These are phyloP conservation scores for Beverwykella pulmonaria DNA, from an alignment of 495 filamentous ascomycete species.

Conservation along the genomic window DNA sequence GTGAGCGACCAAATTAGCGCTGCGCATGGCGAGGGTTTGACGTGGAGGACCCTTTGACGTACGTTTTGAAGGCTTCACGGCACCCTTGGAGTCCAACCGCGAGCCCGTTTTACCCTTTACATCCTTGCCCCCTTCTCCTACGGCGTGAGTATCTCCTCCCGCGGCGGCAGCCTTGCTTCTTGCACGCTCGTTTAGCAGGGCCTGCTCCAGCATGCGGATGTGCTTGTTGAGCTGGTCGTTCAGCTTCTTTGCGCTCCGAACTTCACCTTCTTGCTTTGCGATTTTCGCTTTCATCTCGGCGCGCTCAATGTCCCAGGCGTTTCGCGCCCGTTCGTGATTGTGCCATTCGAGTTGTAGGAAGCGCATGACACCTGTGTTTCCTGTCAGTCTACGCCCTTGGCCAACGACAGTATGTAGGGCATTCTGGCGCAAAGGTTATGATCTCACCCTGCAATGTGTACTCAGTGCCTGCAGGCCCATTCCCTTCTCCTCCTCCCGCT, in stretches of 20 bases:
- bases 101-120: slow-evolving; percentile 29
- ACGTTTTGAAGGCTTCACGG: slow-evolving; percentile 37
- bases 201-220: slow-evolving; percentile 85
- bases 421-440: neutral
- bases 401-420: neutral
- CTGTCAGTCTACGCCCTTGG: slow-evolving; percentile 25
- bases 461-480: slow-evolving; percentile 69
- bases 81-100: slow-evolving; percentile 27
- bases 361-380: slow-evolving; percentile 85
- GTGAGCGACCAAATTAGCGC: slow-evolving; percentile 25
- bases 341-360: slow-evolving; percentile 99
- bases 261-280: slow-evolving; percentile 89
- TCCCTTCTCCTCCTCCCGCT: slow-evolving; percentile 36
- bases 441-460: slow-evolving; percentile 93
- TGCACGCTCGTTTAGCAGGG: slow-evolving; percentile 73
- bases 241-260: slow-evolving; percentile 77
- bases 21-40: neutral
- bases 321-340: slow-evolving; percentile 94
- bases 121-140: slow-evolving; percentile 35
- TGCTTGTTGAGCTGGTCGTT: slow-evolving; percentile 88
- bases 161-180: slow-evolving; percentile 45
- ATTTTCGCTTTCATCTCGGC: slow-evolving; percentile 99
- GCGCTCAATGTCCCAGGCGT: slow-evolving; percentile 97
- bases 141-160: slow-evolving; percentile 38
- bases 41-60: slow-evolving; percentile 11